Percentiles rank a stretch among this genome's conserved stretches.
Evolutionary conservation across 257 asterid species (phyloP).

Genomic region (Solanum rostratum): DNA sequence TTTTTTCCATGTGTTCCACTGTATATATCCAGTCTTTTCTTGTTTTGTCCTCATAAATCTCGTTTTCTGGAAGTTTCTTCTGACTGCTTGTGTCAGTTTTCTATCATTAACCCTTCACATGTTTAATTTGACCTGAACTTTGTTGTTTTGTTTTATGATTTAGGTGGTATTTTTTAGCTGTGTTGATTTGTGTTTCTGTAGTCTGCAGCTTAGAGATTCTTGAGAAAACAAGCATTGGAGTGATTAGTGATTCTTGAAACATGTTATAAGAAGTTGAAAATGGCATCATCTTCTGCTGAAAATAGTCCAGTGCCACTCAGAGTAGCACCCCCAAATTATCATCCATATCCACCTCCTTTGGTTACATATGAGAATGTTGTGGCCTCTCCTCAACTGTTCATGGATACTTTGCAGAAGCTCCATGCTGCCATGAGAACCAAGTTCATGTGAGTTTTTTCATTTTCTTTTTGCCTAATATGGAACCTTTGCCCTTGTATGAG

Average conservation of each 20-base stretch:
- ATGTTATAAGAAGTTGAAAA: slow-evolving; percentile 11
- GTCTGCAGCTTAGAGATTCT: slow-evolving; percentile 1
- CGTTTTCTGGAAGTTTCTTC: neutral
- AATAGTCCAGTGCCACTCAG: slow-evolving; percentile 14
- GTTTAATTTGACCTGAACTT: neutral
- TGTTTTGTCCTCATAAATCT: neutral
- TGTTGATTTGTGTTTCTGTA: neutral
- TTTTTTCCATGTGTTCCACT: neutral
- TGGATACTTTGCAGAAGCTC: slow-evolving; percentile 56
- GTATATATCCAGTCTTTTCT: neutral
- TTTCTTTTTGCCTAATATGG: neutral
- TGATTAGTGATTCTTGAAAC: slow-evolving; percentile 12
- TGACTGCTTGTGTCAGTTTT: neutral
- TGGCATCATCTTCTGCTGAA: slow-evolving; percentile 26
- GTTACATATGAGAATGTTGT: slow-evolving; percentile 52
- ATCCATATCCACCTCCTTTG: slow-evolving; percentile 60
- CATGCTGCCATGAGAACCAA: slow-evolving; percentile 75
- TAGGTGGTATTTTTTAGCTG: neutral
- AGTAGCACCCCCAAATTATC: slow-evolving; percentile 17
- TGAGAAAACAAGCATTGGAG: slow-evolving; percentile 18
- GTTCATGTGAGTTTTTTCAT: slow-evolving; percentile 51
- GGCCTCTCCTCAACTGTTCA: slow-evolving; percentile 34
- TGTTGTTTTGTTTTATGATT: neutral
- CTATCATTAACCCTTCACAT: neutral
- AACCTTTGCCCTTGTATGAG: neutral